Percentiles rank a stretch among this genome's conserved stretches.
phyloP scores from a whole-genome alignment of 1,284 basidiomycete species.

The Heliocybe sulcata region DNA sequence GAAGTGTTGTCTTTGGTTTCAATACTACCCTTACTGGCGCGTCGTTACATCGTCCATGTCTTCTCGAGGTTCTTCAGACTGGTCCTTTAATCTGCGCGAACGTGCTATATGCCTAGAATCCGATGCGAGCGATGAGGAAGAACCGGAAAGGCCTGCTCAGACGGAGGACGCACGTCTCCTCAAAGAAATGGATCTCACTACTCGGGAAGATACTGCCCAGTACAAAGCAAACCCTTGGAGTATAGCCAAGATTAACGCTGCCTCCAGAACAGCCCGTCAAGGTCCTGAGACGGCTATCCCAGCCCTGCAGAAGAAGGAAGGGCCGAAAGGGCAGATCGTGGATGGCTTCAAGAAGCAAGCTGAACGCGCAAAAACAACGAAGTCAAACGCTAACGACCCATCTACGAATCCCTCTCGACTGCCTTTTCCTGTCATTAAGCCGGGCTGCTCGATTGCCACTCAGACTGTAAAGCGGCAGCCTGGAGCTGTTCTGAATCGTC shows the following conservation, averaged over 20 bases:
- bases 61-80: slow-evolving; percentile 7
- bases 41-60: no score
- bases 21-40: no score
- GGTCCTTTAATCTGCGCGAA: slow-evolving; percentile 18
- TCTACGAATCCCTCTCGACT: not conserved
- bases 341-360: slow-evolving; percentile 18
- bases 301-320: not conserved
- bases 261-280: slow-evolving; percentile 27
- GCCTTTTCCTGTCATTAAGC: not conserved
- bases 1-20: no score
- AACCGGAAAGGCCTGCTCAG: not conserved
- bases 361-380: not conserved
- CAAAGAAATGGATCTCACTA: slow-evolving; percentile 51
- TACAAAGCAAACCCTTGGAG: slow-evolving; percentile 71
- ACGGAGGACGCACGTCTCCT: slow-evolving; percentile 25
- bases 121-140: slow-evolving; percentile 11
- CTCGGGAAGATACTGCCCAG: slow-evolving; percentile 45
- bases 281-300: not conserved
- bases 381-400: not conserved
- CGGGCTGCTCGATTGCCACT: not conserved
- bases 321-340: slow-evolving; percentile 14
- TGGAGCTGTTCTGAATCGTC: not conserved
- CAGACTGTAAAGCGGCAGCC: not conserved
- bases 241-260: slow-evolving; percentile 69
- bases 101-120: slow-evolving; percentile 6